Base-by-base conservation (phyloP, 164 flowering plant species). In the Chloranthus sessilifolius region DNA sequence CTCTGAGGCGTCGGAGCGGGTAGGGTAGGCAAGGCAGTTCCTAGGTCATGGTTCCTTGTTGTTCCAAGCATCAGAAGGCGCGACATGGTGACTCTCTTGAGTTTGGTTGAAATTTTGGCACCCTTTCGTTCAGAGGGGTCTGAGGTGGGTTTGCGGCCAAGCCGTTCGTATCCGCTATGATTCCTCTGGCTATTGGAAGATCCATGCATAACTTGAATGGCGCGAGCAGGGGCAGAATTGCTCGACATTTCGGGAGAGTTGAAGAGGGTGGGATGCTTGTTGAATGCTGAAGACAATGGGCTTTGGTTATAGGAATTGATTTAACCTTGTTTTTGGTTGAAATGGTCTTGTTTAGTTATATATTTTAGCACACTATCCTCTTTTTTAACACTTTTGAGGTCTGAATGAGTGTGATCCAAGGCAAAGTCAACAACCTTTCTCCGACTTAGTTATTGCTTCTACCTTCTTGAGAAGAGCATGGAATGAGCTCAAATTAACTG, bases 321-420 rank as follows among this genome's bases (percentile, higher is more conserved):
- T 47, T 47, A 47, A 28, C 23, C 24, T 17, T 28, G 12, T 10
- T 28, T 47, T 16, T 16, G 35, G 50, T 19, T 47, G 50, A 47
- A 15, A 4, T 29, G 36, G 36, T 47, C 50, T 44, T 23, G n/a
- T 22, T 22, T 11, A 10, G 16, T 22, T 43, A 43, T 10, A 3
- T 19, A 9, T 12, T 24, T n/a, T 14, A 45, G n/a, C n/a, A n/a
- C n/a, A n/a, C n/a, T n/a, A n/a, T n/a, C n/a, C n/a, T n/a, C n/a
- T n/a, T n/a, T n/a, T n/a, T n/a, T n/a, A n/a, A n/a, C n/a, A n/a
- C n/a, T n/a, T n/a, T n/a, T n/a, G n/a, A n/a, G n/a, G n/a, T n/a
- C n/a, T n/a, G n/a, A n/a, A n/a, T n/a, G n/a, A n/a, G n/a, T n/a
- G n/a, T n/a, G n/a, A n/a, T n/a, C n/a, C n/a, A n/a, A n/a, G n/a